These are phyloP conservation scores for Dittrichia graveolens DNA, from an alignment of 129 eudicot genomes.

Conservation along the genomic window DNA sequence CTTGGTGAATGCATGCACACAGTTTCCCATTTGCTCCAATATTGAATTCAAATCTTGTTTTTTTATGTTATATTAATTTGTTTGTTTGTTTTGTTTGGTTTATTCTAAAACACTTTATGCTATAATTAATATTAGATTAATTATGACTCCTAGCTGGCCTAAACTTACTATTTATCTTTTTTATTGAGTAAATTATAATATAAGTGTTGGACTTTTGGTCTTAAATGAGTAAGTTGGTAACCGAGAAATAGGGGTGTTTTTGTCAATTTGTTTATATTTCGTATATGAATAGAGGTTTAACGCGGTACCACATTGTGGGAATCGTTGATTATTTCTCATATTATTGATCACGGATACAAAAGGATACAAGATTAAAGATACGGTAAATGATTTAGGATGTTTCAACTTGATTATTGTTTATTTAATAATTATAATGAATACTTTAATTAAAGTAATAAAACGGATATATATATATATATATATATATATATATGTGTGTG, in stretches of 20 bases:
- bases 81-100: constrained; percentile 20
- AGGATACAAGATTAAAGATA: not conserved
- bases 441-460: too few relatives aligned
- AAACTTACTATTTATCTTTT: not conserved
- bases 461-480: too few relatives aligned
- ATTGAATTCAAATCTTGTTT: constrained; percentile 18
- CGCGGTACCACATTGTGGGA: constrained; percentile 27
- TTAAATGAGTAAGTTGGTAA: constrained; percentile 14
- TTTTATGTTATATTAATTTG: not conserved
- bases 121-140: not conserved
- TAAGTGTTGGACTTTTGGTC: constrained; percentile 22
- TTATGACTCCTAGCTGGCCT: constrained; percentile 32
- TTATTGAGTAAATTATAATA: not conserved
- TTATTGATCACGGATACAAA: constrained; percentile 24
- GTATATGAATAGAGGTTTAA: constrained; percentile 12
- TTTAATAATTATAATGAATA: too few relatives aligned
- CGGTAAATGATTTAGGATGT: not conserved
- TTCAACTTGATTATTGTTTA: not conserved
- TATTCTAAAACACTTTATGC: constrained; percentile 22
- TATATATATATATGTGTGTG: too few relatives aligned
- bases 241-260: not conserved
- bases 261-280: constrained; percentile 15
- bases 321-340: constrained; percentile 20
- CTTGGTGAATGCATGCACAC: constrained; percentile 36
- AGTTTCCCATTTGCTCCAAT: constrained; percentile 38